A percentile compares a stretch with the other conserved stretches of the same genome.
These are phyloP conservation scores for Rhododendron vialii DNA, from an alignment of 148 eudicot genomes.

Conservation along the genomic window DNA sequence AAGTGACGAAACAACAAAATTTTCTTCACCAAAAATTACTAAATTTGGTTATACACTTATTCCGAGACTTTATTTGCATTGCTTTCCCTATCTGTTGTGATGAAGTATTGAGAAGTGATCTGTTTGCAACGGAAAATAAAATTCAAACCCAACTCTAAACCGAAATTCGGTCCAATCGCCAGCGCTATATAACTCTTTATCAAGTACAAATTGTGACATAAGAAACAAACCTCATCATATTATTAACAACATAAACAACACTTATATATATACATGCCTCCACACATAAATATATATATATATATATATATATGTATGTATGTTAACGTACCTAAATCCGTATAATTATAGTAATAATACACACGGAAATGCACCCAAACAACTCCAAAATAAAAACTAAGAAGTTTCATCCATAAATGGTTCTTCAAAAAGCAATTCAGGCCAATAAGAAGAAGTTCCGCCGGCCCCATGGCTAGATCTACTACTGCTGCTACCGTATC, in stretches of 20 bases:
- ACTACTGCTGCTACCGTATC: background rate
- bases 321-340: background rate
- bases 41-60: too few relatives aligned
- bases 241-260: background rate
- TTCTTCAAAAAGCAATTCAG: conserved; percentile 62
- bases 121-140: background rate
- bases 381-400: conserved; percentile 7
- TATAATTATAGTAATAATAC: background rate
- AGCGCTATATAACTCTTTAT: too few relatives aligned
- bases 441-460: conserved; percentile 41
- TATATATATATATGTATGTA: background rate
- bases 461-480: conserved; percentile 26
- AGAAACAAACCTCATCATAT: background rate
- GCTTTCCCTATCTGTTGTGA: background rate
- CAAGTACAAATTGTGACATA: background rate
- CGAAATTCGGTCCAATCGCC: too few relatives aligned
- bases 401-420: conserved; percentile 55
- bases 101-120: background rate
- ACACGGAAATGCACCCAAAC: background rate
- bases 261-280: background rate
- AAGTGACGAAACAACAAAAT: too few relatives aligned
- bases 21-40: too few relatives aligned
- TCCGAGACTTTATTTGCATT: too few relatives aligned
- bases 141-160: background rate
- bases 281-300: background rate